Evolutionary conservation across 225 moss, liverwort and hornwort species (phyloP).

Genomic region (Lunularia cruciata): DNA sequence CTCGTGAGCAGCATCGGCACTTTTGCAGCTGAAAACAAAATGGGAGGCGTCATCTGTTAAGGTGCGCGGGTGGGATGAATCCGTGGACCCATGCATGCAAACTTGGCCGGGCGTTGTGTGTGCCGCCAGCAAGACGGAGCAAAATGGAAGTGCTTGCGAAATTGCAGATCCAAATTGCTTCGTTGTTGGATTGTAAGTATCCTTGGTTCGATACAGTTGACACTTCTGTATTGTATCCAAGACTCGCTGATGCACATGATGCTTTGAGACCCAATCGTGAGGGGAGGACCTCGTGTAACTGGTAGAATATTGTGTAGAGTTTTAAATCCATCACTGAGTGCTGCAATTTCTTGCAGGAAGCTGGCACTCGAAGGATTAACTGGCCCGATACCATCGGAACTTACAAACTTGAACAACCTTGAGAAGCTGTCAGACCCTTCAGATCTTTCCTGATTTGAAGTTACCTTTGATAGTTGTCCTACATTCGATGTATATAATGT

Average conservation of each 20-base stretch:
- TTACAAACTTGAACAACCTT: constrained; percentile 10
- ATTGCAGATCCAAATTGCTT: constrained; percentile 51
- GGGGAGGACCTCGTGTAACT: no score
- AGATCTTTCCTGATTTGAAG: no score
- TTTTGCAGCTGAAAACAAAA: constrained; percentile 50
- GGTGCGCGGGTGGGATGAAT: constrained; percentile 62
- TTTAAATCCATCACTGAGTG: no score
- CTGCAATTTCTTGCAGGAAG: constrained; percentile 14
- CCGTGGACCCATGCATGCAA: constrained; percentile 57
- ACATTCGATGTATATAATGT: no score
- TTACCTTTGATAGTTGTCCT: no score
- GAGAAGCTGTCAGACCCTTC: constrained; percentile 8
- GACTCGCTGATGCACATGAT: no score
- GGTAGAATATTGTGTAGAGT: no score
- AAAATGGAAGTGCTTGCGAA: constrained; percentile 34
- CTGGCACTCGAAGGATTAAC: constrained; percentile 20
- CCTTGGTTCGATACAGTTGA: no score
- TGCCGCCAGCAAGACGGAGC: constrained; percentile 29
- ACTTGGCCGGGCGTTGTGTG: constrained; percentile 65
- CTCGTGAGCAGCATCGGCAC: constrained; percentile 45
- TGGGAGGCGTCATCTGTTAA: constrained; percentile 56
- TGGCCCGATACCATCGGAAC: constrained; percentile 10
- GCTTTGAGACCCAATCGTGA: no score
- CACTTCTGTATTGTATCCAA: no score
- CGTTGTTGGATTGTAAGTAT: constrained; percentile 39